Conservation (phyloP, 495 filamentous ascomycete species). For the Xylaria intraflava region DNA sequence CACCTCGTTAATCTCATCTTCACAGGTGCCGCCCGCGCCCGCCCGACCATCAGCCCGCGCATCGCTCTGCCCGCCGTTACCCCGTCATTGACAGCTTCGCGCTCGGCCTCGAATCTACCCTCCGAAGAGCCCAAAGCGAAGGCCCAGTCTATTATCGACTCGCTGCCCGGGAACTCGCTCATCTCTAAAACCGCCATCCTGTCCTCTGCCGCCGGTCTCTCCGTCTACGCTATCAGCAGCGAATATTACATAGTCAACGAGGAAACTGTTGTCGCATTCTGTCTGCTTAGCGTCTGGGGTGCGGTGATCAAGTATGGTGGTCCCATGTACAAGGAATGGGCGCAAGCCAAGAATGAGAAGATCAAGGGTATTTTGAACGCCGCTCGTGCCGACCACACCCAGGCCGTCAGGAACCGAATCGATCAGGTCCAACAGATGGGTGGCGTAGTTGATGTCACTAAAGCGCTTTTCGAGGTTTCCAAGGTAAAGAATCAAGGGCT, state of each 20-base stretch:
- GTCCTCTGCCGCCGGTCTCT: slow-evolving; percentile 82
- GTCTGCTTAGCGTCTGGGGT: slow-evolving; percentile 80
- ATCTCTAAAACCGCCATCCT: slow-evolving; percentile 94
- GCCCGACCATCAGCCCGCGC: slow-evolving; percentile 62
- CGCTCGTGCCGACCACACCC: slow-evolving; percentile 87
- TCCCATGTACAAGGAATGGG: slow-evolving; percentile 88
- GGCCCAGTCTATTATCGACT: slow-evolving; percentile 89
- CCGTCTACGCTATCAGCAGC: slow-evolving; percentile 94
- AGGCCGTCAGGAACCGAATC: slow-evolving; percentile 89
- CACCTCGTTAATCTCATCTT: slow-evolving; percentile 17
- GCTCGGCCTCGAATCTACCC: slow-evolving; percentile 70
- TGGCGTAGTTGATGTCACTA: slow-evolving; percentile 91
- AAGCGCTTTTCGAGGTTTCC: slow-evolving; percentile 93
- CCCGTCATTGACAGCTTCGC: slow-evolving; percentile 53
- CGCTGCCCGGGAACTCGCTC: slow-evolving; percentile 77
- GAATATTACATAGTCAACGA: slow-evolving; percentile 99
- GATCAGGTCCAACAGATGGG: slow-evolving; percentile 87
- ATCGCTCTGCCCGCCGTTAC: slow-evolving; percentile 60
- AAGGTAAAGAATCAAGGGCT: slow-evolving; percentile 45
- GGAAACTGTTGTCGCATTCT: slow-evolving; percentile 87
- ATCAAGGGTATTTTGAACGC: slow-evolving; percentile 88
- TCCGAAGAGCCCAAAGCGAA: slow-evolving; percentile 81
- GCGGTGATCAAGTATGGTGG: slow-evolving; percentile 86
- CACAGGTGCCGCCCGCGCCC: slow-evolving; percentile 82
- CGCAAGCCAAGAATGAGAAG: slow-evolving; percentile 75